Evolutionary conservation across 2,329 filamentous ascomycete genomes (phyloP), one percentile per base, ranked within the genome.

Genomic region (Penicillium sp.): DNA sequence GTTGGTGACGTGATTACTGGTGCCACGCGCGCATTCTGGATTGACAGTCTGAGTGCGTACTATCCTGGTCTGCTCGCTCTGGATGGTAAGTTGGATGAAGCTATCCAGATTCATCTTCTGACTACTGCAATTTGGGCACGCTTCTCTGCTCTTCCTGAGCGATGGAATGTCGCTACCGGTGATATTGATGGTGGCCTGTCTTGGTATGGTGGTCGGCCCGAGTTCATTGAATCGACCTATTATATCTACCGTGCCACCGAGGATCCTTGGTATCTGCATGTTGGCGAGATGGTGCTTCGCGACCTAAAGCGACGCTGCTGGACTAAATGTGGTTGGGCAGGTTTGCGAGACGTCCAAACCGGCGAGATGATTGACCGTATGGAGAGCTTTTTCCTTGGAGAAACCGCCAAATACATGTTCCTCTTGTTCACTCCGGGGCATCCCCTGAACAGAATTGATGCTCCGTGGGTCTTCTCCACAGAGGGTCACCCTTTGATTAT

Each of bases 321-420:
- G 84, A 90, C 91, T 0, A 82, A 84, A 56, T 99, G 94, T 65
- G 94, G 94, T 38, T 97, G 93, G 91, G 89, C 93, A 13, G 93
- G 93, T 0, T 79, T 97, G 33, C 87, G 91, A 65, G 87, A 92
- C 69, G 89, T 93, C 8, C 78, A 86, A 31, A 89, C 83, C 5
- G 93, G 93, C 3, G 90, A 96, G 73, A 85, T 90, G 72, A 89
- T 84, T 62, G 92, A 99, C 69, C 87, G 94, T 31, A 97, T 97
- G 94, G 94, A 99, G 73, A 97, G 93, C 69, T 99, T 97, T 79
- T 97, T 97, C 66, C 80, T 99, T 1, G 93, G 94, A 13, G 94
- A 99, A 73, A 99, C 94, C 1, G 87, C 90, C 42, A 96, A 97
- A 72, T 99, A 99, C 70, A 79, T 99, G 57, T 97, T 95, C 70